Conservation (phyloP, 441 rosid genomes). For the Eutrema salsugineum region DNA sequence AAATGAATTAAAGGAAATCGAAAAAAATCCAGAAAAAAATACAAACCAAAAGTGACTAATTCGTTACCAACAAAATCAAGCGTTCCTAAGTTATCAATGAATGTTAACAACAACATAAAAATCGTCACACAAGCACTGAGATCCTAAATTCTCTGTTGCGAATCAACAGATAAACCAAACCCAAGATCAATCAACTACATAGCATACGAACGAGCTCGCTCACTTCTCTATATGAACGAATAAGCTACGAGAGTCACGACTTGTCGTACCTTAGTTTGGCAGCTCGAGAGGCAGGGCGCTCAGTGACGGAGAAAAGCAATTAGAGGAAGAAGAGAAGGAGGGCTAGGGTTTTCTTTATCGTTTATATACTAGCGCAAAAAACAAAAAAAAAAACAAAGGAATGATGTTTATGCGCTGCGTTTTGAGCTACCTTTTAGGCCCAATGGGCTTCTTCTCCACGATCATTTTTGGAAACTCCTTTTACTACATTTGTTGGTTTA, state of each 20-base stretch:
- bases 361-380: not conserved
- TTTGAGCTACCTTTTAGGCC: not conserved
- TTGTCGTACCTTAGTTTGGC: constrained; percentile 2
- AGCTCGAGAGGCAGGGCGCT: constrained; percentile 12
- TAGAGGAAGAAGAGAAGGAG: not conserved
- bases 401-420: not conserved
- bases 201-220: not conserved
- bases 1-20: not conserved
- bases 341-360: constrained; percentile 16
- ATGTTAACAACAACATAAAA: not conserved
- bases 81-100: not conserved
- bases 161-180: not conserved
- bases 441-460: constrained; percentile 12
- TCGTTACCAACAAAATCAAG: not conserved
- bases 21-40: not conserved
- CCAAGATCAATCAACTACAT: not conserved
- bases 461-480: too few species aligned
- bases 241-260: not conserved
- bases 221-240: not conserved
- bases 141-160: not conserved
- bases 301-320: constrained; percentile 1
- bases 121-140: not conserved
- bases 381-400: not conserved
- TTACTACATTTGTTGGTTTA: too few species aligned
- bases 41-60: not conserved